Base-by-base conservation (phyloP, 2,329 filamentous ascomycete species). In the Alternaria ethzedia region DNA sequence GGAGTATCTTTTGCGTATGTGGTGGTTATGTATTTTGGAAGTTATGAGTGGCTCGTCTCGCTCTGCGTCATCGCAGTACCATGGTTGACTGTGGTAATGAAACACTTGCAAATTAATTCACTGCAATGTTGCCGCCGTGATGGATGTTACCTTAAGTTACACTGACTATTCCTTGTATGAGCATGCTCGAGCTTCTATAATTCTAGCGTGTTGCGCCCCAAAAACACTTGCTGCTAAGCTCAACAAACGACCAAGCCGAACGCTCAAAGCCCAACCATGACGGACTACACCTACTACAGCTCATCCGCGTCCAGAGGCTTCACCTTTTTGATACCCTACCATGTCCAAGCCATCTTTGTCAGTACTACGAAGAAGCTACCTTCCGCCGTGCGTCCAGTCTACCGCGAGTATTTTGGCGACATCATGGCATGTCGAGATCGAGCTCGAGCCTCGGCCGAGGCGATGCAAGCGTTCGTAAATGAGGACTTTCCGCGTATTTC, bases 361-460 rank as follows among this genome's bases (percentile, higher is more conserved):
- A 12, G 1, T 4, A 13, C 13, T 4, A 17, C 26, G n/a, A 56
- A 17, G 26, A n/a, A 56, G 10, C 12, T 56, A 4, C 43, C 54
- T 28, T 3, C 54, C 17, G 6, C n/a, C 17, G 41, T 3, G 5
- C 25, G 41, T 2, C n/a, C 9, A 2, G 21, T 46, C 5, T 46
- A 56, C 17, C 23, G 25, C 23, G 54, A 44, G 9, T 56, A 56
- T 11, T 56, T 46, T 30, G 36, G 41, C 23, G 54, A 56, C n/a
- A 43, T 56, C 13, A 56, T 46, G 17, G 11, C 23, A 13, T 28
- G 41, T 6, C 11, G 6, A 23, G 41, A 6, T 8, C 6, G 54
- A 25, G 41, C 54, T 15, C n/a, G 28, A 32, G 25, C 32, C 17
- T 56, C 54, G 1, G 43, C 43, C 26, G 9, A 32, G 9, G 25